phyloP scores from a whole-genome alignment of 768 basidiomycete species.

The Naematelia encephala region DNA sequence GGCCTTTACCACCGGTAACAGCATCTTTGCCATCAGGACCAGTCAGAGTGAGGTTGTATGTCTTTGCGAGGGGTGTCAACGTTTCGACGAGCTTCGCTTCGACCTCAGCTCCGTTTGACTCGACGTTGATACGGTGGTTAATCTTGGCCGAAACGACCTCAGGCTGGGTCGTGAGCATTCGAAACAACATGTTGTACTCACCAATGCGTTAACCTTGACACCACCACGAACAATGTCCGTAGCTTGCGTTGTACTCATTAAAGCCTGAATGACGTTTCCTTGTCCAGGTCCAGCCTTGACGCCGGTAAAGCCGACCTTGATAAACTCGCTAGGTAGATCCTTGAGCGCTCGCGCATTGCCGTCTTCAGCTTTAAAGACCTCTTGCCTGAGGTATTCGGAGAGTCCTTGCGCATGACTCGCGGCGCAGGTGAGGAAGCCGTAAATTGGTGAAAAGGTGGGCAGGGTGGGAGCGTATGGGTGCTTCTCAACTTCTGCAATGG shows the following conservation, averaged over 20 bases:
- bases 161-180: constrained; percentile 21
- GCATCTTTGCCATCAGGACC: neutral
- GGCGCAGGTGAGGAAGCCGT: constrained; percentile 59
- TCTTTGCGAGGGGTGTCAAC: constrained; percentile 10
- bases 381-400: neutral
- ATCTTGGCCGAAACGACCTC: constrained; percentile 39
- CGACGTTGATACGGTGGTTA: constrained; percentile 46
- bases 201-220: constrained; percentile 67
- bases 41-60: neutral
- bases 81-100: constrained; percentile 18
- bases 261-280: constrained; percentile 9
- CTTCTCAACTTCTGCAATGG: constrained; percentile 66
- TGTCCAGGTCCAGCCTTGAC: neutral
- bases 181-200: constrained; percentile 47
- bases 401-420: constrained; percentile 55
- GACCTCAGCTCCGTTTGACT: constrained; percentile 23
- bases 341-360: neutral
- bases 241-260: constrained; percentile 61
- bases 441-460: constrained; percentile 28
- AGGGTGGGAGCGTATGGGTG: constrained; percentile 56
- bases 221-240: constrained; percentile 59
- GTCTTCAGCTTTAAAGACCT: neutral
- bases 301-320: neutral
- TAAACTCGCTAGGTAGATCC: neutral
- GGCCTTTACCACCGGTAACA: neutral